A percentile compares a stretch with the other conserved stretches of the same genome.
These are phyloP conservation scores for Magnaporthiopsis poae DNA, from an alignment of 2,329 filamentous ascomycete species.

Conservation along the genomic window DNA sequence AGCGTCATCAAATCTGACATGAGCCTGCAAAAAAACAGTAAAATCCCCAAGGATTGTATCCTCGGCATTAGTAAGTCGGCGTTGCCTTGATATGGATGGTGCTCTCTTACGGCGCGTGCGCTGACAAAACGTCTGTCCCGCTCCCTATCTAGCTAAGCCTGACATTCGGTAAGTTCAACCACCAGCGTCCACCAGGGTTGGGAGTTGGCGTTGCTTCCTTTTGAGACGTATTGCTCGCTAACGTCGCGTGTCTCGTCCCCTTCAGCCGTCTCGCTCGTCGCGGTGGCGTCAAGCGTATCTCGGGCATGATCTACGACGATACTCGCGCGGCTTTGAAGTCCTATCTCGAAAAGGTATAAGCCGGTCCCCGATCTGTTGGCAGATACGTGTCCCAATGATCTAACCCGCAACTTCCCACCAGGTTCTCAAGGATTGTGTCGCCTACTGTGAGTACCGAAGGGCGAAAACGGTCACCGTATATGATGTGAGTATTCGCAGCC, in stretches of 20 bases:
- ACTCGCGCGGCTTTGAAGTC: slow-evolving; percentile 40
- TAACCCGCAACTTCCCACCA: background rate
- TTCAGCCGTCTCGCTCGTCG: slow-evolving; percentile 60
- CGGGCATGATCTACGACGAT: slow-evolving; percentile 53
- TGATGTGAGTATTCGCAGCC: slow-evolving; percentile 40
- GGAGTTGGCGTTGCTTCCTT: background rate
- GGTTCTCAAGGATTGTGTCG: slow-evolving; percentile 33
- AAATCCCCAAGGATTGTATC: slow-evolving; percentile 38
- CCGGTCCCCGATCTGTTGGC: background rate
- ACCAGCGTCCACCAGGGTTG: background rate
- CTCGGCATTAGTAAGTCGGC: slow-evolving; percentile 38
- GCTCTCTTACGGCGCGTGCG: slow-evolving; percentile 5
- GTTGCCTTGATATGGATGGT: background rate
- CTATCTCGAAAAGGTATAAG: slow-evolving; percentile 37
- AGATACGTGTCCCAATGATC: background rate
- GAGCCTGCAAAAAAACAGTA: slow-evolving; percentile 25
- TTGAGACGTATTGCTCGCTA: slow-evolving; percentile 6
- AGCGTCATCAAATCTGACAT: background rate
- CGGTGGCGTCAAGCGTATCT: slow-evolving; percentile 68
- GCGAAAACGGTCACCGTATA: slow-evolving; percentile 53
- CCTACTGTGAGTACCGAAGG: slow-evolving; percentile 42
- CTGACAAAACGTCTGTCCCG: background rate
- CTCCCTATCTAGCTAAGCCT: slow-evolving; percentile 37
- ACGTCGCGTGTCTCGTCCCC: background rate
- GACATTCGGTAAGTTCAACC: slow-evolving; percentile 37